phyloP scores from a whole-genome alignment of 139 green algal species.

The Choricystis sp. region DNA sequence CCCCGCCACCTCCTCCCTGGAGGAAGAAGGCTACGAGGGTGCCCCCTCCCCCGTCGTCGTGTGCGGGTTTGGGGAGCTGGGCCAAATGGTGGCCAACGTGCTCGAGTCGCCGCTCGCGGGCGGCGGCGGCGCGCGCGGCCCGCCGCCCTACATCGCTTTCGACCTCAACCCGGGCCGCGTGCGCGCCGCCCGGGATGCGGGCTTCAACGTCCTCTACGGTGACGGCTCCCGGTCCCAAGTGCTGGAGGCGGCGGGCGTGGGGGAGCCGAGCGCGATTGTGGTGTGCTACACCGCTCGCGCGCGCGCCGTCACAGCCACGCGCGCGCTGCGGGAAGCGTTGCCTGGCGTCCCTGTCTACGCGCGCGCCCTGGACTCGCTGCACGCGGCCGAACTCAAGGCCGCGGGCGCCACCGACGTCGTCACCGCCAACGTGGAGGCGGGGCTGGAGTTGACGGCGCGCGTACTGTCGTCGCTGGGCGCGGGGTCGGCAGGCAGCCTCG shows the following conservation, averaged over 20 bases:
- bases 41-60: slow-evolving; percentile 46
- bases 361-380: slow-evolving; percentile 47
- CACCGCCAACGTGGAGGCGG: slow-evolving; percentile 39
- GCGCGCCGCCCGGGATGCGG: slow-evolving; percentile 22
- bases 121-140: slow-evolving; percentile 4
- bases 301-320: slow-evolving; percentile 37
- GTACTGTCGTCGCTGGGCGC: slow-evolving; percentile 2
- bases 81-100: slow-evolving; percentile 75
- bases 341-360: slow-evolving; percentile 62
- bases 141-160: slow-evolving; percentile 63
- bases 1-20: neutral
- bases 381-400: slow-evolving; percentile 56
- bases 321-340: slow-evolving; percentile 31
- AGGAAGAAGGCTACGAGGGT: neutral
- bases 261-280: slow-evolving; percentile 40
- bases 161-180: slow-evolving; percentile 54
- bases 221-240: slow-evolving; percentile 54
- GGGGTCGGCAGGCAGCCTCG: slow-evolving; percentile 2
- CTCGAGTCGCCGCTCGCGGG: slow-evolving; percentile 42
- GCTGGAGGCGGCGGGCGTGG: slow-evolving; percentile 59
- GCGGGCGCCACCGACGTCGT: slow-evolving; percentile 48
- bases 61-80: slow-evolving; percentile 61
- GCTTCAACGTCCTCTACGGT: slow-evolving; percentile 45
- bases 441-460: slow-evolving; percentile 31
- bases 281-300: slow-evolving; percentile 48